These are phyloP conservation scores for Curvularia sp. DNA, from an alignment of 2,329 filamentous ascomycete genomes.

Conservation along the genomic window DNA sequence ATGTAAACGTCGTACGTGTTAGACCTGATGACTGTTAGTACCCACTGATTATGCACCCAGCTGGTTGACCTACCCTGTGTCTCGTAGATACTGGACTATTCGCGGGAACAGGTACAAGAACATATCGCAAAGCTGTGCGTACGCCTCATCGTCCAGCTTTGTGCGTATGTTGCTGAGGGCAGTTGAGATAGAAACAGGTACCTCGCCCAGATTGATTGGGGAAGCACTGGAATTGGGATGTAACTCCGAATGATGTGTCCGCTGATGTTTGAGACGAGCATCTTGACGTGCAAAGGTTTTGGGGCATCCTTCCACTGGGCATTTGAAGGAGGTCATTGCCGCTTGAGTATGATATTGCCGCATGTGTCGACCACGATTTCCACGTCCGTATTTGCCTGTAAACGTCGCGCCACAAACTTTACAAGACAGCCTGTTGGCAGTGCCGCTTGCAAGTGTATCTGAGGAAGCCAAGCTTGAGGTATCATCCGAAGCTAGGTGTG, in stretches of 20 bases:
- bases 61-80: background rate
- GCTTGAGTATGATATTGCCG: constrained; percentile 15
- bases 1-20: background rate
- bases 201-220: background rate
- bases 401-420: constrained; percentile 14
- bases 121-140: background rate
- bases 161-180: background rate
- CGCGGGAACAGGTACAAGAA: background rate
- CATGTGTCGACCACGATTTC: constrained; percentile 21
- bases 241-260: constrained; percentile 17
- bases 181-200: background rate
- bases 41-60: too few relatives aligned
- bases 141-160: background rate
- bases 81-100: background rate
- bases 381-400: constrained; percentile 16
- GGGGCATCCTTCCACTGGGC: constrained; percentile 12
- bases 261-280: constrained; percentile 21
- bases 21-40: background rate
- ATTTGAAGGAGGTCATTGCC: constrained; percentile 1
- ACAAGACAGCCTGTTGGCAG: constrained; percentile 6
- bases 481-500: background rate
- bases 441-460: background rate
- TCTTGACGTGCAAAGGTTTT: constrained; percentile 17
- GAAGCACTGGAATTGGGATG: background rate
- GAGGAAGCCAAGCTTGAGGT: background rate